Percentiles rank a stretch among this genome's conserved stretches.
Evolutionary conservation across 2,329 filamentous ascomycete species (phyloP).

Genomic region (Alternaria ventricosa): DNA sequence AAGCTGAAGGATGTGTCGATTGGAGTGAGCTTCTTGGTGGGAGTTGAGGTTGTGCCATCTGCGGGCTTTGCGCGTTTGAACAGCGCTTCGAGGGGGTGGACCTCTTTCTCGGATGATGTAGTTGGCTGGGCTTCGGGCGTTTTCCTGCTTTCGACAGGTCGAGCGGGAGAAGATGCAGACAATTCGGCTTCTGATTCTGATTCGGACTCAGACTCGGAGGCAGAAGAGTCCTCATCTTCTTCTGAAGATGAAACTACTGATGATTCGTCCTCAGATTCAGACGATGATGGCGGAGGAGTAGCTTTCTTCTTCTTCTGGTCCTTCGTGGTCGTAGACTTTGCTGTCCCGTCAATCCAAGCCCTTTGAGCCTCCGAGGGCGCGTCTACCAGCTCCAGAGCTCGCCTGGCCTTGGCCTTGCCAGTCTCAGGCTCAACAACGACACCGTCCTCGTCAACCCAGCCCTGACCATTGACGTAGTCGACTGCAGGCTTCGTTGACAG

Average conservation of each 20-base stretch:
- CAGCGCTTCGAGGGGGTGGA: constrained; percentile 89
- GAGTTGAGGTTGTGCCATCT: constrained; percentile 39
- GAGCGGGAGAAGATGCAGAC: constrained; percentile 20
- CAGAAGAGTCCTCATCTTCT: constrained; percentile 33
- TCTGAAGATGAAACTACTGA: constrained; percentile 48
- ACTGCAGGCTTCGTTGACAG: constrained; percentile 56
- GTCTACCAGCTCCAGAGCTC: constrained; percentile 43
- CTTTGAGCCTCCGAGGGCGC: constrained; percentile 27
- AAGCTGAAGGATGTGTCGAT: constrained; percentile 76
- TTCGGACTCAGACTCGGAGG: constrained; percentile 19
- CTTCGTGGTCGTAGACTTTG: constrained; percentile 16
- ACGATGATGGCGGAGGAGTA: constrained; percentile 32
- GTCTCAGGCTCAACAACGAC: constrained; percentile 70
- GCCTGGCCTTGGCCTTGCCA: constrained; percentile 42
- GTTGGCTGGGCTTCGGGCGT: constrained; percentile 21
- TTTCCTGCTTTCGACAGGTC: constrained; percentile 14
- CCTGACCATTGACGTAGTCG: constrained; percentile 81
- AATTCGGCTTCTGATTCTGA: constrained; percentile 21
- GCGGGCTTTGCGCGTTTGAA: constrained; percentile 74
- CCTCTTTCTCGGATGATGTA: constrained; percentile 44
- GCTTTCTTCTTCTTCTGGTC: constrained; percentile 32
- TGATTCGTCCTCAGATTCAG: constrained; percentile 39
- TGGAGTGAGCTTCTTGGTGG: constrained; percentile 46
- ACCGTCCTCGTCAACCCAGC: constrained; percentile 84
- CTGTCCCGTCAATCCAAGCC: constrained; percentile 24